Evolutionary conservation across 495 filamentous ascomycete genomes (phyloP).

Genomic region (Penicillium atrosanguineum): DNA sequence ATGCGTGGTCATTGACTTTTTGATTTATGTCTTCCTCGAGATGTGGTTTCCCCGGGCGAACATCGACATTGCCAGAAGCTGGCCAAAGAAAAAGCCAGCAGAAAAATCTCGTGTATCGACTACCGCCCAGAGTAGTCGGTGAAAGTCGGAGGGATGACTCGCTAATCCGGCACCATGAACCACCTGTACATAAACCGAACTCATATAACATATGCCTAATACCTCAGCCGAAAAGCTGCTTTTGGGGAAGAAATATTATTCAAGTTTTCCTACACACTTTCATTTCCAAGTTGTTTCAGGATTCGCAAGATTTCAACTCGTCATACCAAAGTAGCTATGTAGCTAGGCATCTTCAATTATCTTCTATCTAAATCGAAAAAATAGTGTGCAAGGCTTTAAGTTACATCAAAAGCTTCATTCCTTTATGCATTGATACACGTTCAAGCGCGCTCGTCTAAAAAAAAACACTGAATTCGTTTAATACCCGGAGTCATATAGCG

Average conservation of each 20-base stretch:
- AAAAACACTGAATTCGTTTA: neutral
- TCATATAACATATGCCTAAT: neutral
- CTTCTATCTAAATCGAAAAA: too few species aligned
- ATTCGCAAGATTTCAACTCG: too few species aligned
- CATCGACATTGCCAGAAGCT: conserved; percentile 86
- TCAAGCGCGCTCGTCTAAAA: neutral
- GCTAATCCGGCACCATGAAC: neutral
- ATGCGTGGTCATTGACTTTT: conserved; percentile 89
- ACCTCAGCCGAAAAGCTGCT: neutral
- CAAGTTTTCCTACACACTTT: neutral
- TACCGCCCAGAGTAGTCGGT: conserved; percentile 8
- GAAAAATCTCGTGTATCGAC: conserved; percentile 10
- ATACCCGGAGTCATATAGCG: neutral
- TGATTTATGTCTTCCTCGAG: conserved; percentile 84
- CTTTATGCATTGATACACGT: neutral
- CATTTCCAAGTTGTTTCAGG: too few species aligned
- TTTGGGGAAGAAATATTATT: neutral
- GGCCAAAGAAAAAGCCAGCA: conserved; percentile 70
- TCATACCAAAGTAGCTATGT: too few species aligned
- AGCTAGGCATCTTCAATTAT: too few species aligned
- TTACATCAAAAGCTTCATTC: neutral
- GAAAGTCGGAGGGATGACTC: neutral
- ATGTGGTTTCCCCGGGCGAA: conserved; percentile 77
- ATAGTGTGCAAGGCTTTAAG: too few species aligned
- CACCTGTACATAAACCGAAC: neutral